A percentile compares a stretch with the other conserved stretches of the same genome.
Conservation (phyloP, 2,329 filamentous ascomycete species). For the Paecilomyces variotii region DNA sequence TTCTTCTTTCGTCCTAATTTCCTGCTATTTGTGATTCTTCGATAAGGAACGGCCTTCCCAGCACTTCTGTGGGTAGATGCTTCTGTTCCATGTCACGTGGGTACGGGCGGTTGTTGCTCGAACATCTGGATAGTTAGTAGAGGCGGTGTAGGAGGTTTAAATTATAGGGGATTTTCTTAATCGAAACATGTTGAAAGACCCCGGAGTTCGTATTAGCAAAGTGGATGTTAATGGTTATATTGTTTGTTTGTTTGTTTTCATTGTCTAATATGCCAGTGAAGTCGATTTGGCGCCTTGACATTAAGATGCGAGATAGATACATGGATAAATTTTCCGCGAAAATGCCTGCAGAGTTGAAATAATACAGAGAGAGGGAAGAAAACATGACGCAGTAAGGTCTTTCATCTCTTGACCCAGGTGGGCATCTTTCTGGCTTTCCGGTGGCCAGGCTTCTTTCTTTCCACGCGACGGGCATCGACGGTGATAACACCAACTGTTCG, state of each 20-base stretch:
- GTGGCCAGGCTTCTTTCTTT: constrained; percentile 96
- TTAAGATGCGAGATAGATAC: constrained; percentile 7
- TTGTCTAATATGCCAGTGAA: background rate
- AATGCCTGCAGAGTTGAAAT: constrained; percentile 11
- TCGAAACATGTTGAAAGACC: no score
- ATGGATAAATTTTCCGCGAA: constrained; percentile 11
- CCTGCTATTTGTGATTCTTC: background rate
- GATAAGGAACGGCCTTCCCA: background rate
- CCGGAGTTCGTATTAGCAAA: background rate
- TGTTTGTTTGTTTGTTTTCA: background rate
- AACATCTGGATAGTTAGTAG: background rate
- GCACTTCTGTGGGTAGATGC: background rate
- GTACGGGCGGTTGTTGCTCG: background rate
- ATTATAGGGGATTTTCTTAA: background rate
- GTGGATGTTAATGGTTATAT: background rate
- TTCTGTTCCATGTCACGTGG: background rate
- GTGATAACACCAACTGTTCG: constrained; percentile 79
- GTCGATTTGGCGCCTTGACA: constrained; percentile 2
- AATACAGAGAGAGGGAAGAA: constrained; percentile 10
- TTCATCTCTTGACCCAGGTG: constrained; percentile 83
- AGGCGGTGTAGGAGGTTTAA: background rate
- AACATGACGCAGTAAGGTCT: background rate
- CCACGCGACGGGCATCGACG: constrained; percentile 81
- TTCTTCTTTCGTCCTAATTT: background rate
- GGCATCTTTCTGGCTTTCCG: constrained; percentile 98